Base-by-base conservation (phyloP, 2,329 filamentous ascomycete species). In the Ambrosiella beaveri region DNA sequence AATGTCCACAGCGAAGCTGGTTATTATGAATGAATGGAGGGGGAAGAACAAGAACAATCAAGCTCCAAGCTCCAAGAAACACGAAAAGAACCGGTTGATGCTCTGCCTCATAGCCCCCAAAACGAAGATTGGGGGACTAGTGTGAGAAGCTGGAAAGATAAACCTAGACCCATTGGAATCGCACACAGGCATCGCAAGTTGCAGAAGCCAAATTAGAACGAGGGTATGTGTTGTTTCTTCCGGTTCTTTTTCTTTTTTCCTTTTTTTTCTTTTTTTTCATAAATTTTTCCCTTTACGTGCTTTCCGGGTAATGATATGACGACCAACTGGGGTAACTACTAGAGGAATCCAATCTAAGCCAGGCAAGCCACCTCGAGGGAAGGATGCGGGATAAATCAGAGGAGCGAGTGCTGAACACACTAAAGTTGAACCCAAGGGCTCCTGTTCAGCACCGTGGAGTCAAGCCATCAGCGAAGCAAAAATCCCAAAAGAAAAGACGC, bases 351-450 rank as follows among this genome's bases (percentile, higher is more conserved):
- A 54, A 54, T 54, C 51, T 54, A 54, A 39, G 7, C n/a, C 51
- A 54, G 36, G 44, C 54, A 56, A 56, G 54, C 54, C 54, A 56
- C 54, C 40, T 49, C 40, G 8, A 56, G 54, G 54, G 54, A 56
- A 56, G 54, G 41, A 47, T 56, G 54, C 54, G 54, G 54, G 54
- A 56, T 56, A 38, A 27, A 36, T 37, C 17, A 47, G 35, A 47
- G 54, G 54, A 56, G 38, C 19, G 37, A 36, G 19, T 47, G 54
- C 54, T 53, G 51, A 53, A 53, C 37, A 38, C 51, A 53, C 51
- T 56, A 56, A 47, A 56, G 40, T 47, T n/a, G 13, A 44, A 15
- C 44, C 44, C 27, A 54, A 19, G 35, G 15, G n/a, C 50, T 3
- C 37, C 51, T 15, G 39, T 11, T 19, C 38, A 40, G n/a, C 36